Evolutionary conservation across 2,329 filamentous ascomycete species (phyloP).

Genomic region (Sordariomycetes sp.): DNA sequence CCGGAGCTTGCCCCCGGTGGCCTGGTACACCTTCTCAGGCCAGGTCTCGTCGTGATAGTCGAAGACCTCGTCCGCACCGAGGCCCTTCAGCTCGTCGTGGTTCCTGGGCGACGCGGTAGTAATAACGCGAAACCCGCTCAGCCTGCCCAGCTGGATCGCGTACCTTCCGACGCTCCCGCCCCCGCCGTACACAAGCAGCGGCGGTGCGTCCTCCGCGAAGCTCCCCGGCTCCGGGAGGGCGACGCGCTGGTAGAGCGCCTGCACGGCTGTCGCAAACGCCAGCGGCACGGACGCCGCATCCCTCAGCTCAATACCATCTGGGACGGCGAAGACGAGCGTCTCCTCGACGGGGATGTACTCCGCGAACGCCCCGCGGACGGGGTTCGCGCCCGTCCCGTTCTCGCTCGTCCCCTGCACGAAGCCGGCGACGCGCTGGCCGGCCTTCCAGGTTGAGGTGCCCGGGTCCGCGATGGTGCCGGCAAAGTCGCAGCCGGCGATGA

Average conservation of each 20-base stretch:
- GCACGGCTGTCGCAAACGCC: conserved; percentile 29
- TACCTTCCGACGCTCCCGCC: conserved; percentile 46
- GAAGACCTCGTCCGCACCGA: conserved; percentile 13
- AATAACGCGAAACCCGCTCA: conserved; percentile 26
- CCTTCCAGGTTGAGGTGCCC: conserved; percentile 29
- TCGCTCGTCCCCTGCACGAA: conserved; percentile 19
- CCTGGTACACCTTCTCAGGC: conserved; percentile 10
- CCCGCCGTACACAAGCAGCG: conserved; percentile 33
- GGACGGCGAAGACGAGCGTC: conserved; percentile 29
- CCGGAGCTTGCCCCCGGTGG: conserved; percentile 5
- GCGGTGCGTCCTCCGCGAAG: conserved; percentile 22
- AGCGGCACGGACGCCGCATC: conserved; percentile 32
- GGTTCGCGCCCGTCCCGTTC: not conserved
- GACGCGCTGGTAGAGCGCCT: conserved; percentile 35
- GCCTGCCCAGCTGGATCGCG: conserved; percentile 30
- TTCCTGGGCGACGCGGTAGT: conserved; percentile 26
- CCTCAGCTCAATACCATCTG: conserved; percentile 31
- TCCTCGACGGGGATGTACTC: conserved; percentile 26
- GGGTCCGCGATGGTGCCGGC: conserved; percentile 34
- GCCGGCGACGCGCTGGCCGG: conserved; percentile 36
- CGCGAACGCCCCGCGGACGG: conserved; percentile 25
- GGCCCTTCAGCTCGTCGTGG: conserved; percentile 19
- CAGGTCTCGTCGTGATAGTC: conserved; percentile 15
- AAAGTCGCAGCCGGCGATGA: conserved; percentile 31
- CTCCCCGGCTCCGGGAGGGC: conserved; percentile 31